Base-by-base conservation (phyloP, 2,329 filamentous ascomycete species). In the Cytospora paraplurivora region DNA sequence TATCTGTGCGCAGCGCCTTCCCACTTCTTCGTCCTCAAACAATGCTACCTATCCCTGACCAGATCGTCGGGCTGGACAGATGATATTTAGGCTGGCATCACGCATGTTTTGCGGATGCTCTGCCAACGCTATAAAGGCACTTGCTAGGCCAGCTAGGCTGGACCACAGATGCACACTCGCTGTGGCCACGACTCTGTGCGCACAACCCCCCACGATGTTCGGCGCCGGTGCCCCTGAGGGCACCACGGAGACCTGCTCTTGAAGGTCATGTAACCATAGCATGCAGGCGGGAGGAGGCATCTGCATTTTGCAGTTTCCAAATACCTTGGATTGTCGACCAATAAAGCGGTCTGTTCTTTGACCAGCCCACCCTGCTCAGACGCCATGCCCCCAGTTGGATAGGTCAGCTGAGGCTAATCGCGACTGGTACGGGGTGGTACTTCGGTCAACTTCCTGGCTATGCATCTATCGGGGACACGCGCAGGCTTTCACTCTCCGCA, bases 381-480 rank as follows among this genome's bases (percentile, higher is more conserved):
- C 59, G 38, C 59, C 55, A 61, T 34, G 38, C 51, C 52, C 27
- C 27, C n/a, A 35, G 17, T 44, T 49, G 59, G 27, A 32, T 49
- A 55, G 58, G 51, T 60, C 58, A 60, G 53, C 38, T 60, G 51
- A 61, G 51, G 59, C 53, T 33, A 55, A 61, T 61, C 38, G 32
- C 38, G 33, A 61, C 44, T 21, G 59, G 59, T 52, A 61, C 59
- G 32, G 27, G 17, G 51, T 32, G 37, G n/a, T 61, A 55, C 59
- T 61, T 61, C 59, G 59, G 59, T 34, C 59, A 61, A 55, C 59
- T 61, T 61, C 59, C 59, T 61, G 35, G 33, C 35, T 55, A 61
- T 61, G 59, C 59, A 55, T 38, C 37, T 61, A 61, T 61, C 58
- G 50, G 49, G 53, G 50, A 49, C 27, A 19, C 10, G 27, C 35